Evolutionary conservation across 164 flowering plant genomes (phyloP), one percentile per base, ranked within the genome.

Genomic region (Annona squamosa): DNA sequence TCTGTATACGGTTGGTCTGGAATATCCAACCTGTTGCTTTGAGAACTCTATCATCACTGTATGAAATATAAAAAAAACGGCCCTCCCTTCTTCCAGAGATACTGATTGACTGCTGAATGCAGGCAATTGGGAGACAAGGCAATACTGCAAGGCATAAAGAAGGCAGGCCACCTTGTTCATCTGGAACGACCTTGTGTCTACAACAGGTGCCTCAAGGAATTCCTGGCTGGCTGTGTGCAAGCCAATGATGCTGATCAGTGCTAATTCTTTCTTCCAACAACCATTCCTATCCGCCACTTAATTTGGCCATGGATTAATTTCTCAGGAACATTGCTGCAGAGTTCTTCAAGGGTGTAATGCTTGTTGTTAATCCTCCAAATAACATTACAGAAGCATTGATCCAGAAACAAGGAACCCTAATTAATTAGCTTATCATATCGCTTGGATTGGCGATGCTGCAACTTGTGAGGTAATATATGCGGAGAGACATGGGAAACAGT

Each of bases 141-240:
- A 19, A 87, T 91, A 37, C 63, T 86, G 61, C 63, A 89, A 70
- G 78, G 86, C 65, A 91, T 96, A 80, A 74, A 82, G 85, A 90
- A 91, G 71, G 97, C 89, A 4, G 99, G 99, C 63, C 99, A 96
- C 77, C 85, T 95, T 78, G 97, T 86, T 79, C 99, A 90, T 76
- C 81, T 95, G 16, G 99, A 96, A 79, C 77, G 98, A 19, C 99
- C 99, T 26, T 91, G 97, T 62, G 88, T 82, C 73, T 95, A 89
- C 79, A 93, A 87, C 79, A 83, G 87, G 48, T 73, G 76, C 76
- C 95, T 95, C 67, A 93, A 90, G 84, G 78, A 80, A 61, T 87
- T 88, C 79, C 93, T 93, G 63, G 86, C 91, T 70, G 48, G 5
- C 42, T 67, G 37, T 7, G 6, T 46, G 13, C 59, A 52, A 4